These are phyloP conservation scores for Calonectria leucothoes DNA, from an alignment of 2,329 filamentous ascomycete species.

Conservation along the genomic window DNA sequence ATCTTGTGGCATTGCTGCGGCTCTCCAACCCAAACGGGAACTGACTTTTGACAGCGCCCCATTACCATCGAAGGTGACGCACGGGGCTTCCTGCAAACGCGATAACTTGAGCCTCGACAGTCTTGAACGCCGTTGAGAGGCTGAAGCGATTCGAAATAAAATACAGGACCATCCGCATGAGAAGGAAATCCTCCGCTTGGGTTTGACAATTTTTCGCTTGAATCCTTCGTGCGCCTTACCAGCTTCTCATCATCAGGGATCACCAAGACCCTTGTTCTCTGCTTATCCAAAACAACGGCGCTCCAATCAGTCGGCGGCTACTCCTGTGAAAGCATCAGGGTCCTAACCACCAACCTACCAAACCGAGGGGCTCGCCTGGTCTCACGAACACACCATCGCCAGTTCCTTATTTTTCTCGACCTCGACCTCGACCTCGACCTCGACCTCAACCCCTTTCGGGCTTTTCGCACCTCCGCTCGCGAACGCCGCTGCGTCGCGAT, in stretches of 20 bases:
- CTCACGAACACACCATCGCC: constrained; percentile 28
- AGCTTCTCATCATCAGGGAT: constrained; percentile 26
- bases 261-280: constrained; percentile 32
- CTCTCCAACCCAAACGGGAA: constrained; percentile 4
- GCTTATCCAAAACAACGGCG: constrained; percentile 38
- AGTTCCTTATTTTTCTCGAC: constrained; percentile 19
- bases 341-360: constrained; percentile 34
- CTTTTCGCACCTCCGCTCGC: neutral
- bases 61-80: constrained; percentile 31
- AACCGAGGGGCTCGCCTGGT: constrained; percentile 9
- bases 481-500: neutral
- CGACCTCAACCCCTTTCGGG: neutral
- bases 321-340: constrained; percentile 28
- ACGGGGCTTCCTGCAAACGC: constrained; percentile 29
- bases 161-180: neutral
- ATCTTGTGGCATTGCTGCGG: neutral
- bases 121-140: neutral
- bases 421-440: constrained; percentile 22
- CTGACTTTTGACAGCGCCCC: constrained; percentile 9
- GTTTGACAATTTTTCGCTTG: constrained; percentile 2
- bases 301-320: constrained; percentile 38
- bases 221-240: constrained; percentile 4
- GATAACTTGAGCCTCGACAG: neutral
- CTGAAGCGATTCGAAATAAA: neutral
- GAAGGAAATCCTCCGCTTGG: neutral